Evolutionary conservation across 257 asterid genomes (phyloP), one percentile per base, ranked within the genome.

Genomic region (Solanum sparsipilum): DNA sequence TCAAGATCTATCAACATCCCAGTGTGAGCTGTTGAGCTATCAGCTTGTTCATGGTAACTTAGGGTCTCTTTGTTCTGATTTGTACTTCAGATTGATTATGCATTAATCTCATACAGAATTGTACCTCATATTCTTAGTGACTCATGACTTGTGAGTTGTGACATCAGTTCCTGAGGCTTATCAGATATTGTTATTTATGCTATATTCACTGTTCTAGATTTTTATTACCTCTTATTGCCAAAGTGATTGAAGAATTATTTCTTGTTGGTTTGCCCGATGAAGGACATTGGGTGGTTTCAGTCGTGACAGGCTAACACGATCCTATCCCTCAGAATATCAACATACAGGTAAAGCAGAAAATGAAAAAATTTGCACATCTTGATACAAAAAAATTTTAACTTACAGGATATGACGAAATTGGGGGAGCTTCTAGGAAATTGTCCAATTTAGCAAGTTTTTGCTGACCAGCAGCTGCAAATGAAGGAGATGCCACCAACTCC

Each of bases 321-420:
- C 39, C 39, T 34, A 23, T 35, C 21, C 65, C 21, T 78, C 7
- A 78, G 67, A 79, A 44, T 15, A 79, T 44, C n/a, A 44, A 8
- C 65, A 44, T 7, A 79, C 65, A 79, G 84, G 39, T 25, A 44
- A 13, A 79, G 27, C 67, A 79, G 38, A 79, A 35, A 13, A 15
- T 73, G 48, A 36, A 34, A 25, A 21, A 6, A 67, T 36, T 74
- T 32, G 63, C 79, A 68, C 16, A 68, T 73, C 52, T 20, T 52
- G 88, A 63, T 35, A 85, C 83, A 32, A 68, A 2, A 84, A 88
- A 72, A 46, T 4, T 0, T 32, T 4, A 91, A 91, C 98, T 95
- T 91, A 96, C 99, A 31, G 98, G 94, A 92, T 94, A 95, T 68
- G 98, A 92, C 70, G 98, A 93, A 89, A 96, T 56, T 60, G 98